Conservation (phyloP, 139 green algal genomes). For the Tetratostichococcus sp. region DNA sequence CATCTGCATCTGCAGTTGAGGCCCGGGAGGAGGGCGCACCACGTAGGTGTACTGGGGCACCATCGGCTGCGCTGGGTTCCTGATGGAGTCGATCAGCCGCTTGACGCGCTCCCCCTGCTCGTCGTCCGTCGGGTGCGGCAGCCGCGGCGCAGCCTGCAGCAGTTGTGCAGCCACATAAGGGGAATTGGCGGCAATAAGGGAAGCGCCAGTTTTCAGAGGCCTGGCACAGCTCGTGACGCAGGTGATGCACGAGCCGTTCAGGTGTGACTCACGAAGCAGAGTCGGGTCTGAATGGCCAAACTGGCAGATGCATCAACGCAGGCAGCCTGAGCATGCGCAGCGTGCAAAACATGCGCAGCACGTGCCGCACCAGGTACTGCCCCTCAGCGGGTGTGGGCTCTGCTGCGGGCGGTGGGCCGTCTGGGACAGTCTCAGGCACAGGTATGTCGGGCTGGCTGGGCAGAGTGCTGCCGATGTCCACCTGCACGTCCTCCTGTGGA, state of each 20-base stretch:
- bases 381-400: background rate
- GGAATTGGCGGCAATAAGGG: background rate
- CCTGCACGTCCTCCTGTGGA: background rate
- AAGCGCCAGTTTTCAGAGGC: too few relatives aligned
- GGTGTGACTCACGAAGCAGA: too few relatives aligned
- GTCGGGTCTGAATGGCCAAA: background rate
- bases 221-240: too few relatives aligned
- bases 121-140: background rate
- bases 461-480: background rate
- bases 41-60: background rate
- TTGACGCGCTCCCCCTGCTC: background rate
- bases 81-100: background rate
- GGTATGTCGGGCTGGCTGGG: slow-evolving; percentile 40
- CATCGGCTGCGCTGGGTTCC: background rate
- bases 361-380: background rate
- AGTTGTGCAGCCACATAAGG: background rate
- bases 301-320: too few relatives aligned
- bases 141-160: background rate
- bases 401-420: background rate
- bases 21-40: too few relatives aligned
- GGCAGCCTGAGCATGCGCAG: background rate
- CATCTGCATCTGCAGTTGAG: too few relatives aligned
- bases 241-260: too few relatives aligned
- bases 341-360: background rate
- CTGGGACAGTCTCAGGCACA: background rate